Evolutionary conservation across 2,329 filamentous ascomycete genomes (phyloP).

Genomic region (Colletotrichum costaricense): DNA sequence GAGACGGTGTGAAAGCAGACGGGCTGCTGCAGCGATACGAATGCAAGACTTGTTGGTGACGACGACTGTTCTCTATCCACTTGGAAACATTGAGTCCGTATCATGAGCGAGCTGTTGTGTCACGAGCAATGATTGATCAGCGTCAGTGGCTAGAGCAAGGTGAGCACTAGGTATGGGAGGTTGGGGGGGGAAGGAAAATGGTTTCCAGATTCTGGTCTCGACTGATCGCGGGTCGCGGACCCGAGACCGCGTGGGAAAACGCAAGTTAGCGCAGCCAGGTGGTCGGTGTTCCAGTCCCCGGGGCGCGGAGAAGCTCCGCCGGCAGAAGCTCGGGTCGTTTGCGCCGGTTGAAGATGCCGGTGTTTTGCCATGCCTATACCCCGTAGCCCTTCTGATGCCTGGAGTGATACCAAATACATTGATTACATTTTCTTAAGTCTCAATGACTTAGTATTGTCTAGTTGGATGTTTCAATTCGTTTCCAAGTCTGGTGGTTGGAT

Average conservation of each 20-base stretch:
- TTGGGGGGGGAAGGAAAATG: not conserved
- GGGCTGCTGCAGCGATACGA: not conserved
- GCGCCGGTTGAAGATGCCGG: not conserved
- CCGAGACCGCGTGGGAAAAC: not conserved
- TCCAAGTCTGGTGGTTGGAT: not conserved
- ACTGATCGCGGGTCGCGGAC: too few relatives aligned
- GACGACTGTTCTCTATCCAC: not conserved
- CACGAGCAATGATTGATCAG: not conserved
- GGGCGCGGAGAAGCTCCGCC: constrained; percentile 7
- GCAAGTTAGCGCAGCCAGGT: not conserved
- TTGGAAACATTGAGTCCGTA: not conserved
- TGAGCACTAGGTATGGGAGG: not conserved
- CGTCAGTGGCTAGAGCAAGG: not conserved
- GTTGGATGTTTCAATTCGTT: not conserved
- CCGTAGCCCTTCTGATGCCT: not conserved
- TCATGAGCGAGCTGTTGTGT: not conserved
- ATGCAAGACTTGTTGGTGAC: not conserved
- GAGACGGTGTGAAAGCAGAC: not conserved
- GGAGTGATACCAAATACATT: not conserved
- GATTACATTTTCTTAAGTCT: not conserved
- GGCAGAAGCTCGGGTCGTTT: not conserved
- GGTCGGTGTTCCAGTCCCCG: not conserved
- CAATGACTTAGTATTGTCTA: too few relatives aligned
- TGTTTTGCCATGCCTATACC: not conserved
- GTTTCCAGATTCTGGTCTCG: not conserved